phyloP scores from a whole-genome alignment of 2,329 filamentous ascomycete genomes.

The Aureobasidium leucospermi region DNA sequence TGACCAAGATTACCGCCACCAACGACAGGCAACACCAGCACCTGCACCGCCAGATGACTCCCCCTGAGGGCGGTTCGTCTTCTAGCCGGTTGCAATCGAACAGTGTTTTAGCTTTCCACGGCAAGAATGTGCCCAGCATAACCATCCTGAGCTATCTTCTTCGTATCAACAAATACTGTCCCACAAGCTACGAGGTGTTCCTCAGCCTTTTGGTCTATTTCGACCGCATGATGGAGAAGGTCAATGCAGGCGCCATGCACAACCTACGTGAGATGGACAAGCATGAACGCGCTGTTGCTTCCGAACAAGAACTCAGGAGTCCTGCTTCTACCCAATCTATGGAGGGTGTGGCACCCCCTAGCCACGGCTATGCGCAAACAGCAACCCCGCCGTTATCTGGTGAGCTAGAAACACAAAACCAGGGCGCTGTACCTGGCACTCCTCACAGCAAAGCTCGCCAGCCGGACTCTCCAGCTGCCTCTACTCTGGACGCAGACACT shows the following conservation, averaged over 20 bases:
- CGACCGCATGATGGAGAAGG: slow-evolving; percentile 94
- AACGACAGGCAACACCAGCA: slow-evolving; percentile 94
- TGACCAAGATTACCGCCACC: slow-evolving; percentile 95
- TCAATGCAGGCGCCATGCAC: slow-evolving; percentile 73
- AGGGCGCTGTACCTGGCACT: slow-evolving; percentile 28
- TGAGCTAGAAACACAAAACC: slow-evolving; percentile 35
- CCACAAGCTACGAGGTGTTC: slow-evolving; percentile 97
- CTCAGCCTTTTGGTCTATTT: slow-evolving; percentile 93
- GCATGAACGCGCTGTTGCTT: slow-evolving; percentile 26
- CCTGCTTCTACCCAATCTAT: slow-evolving; percentile 17
- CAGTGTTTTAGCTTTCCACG: slow-evolving; percentile 88
- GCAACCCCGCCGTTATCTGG: slow-evolving; percentile 44
- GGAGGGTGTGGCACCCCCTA: slow-evolving; percentile 24
- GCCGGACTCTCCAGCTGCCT: slow-evolving; percentile 19
- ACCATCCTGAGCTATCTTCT: slow-evolving; percentile 93
- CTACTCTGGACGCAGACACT: slow-evolving; percentile 20
- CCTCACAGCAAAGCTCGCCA: slow-evolving; percentile 29
- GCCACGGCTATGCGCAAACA: slow-evolving; percentile 32
- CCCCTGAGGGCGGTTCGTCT: slow-evolving; percentile 51
- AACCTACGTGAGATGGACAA: slow-evolving; percentile 50
- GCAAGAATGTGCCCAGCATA: slow-evolving; percentile 95
- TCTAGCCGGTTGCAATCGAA: slow-evolving; percentile 56
- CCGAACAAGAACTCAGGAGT: slow-evolving; percentile 19
- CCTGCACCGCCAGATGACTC: slow-evolving; percentile 65
- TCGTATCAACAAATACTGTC: slow-evolving; percentile 97